Evolutionary conservation across 1,284 basidiomycete species (phyloP), one percentile per base, ranked within the genome.

Genomic region (Sanguinoderma infundibulare): DNA sequence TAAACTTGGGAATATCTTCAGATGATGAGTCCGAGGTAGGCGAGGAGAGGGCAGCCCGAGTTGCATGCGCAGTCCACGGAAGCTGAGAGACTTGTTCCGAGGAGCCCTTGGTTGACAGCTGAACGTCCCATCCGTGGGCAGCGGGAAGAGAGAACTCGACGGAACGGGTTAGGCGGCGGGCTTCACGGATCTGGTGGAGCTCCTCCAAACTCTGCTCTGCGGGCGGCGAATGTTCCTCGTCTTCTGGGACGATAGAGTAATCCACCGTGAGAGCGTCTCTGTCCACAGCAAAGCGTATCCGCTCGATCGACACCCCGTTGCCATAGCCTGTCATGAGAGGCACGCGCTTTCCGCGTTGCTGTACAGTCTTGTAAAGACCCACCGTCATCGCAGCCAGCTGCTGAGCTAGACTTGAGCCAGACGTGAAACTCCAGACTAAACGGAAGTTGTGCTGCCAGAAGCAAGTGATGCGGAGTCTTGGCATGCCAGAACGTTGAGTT

Each of bases 401-500:
- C 67, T 92, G 89, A 62, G 77, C 81, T 34, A 89, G 68, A 55
- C 79, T 81, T 42, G 81, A 78, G 9, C 81, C 79, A 0, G 87
- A 85, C 8, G 86, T 87, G 53, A 95, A 85, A 44, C 87, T 91
- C 94, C 94, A 97, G 14, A 94, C 77, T 0, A 94, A 87, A 64
- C 91, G 90, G n/a, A 98, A 86, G 75, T 98, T 92, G 78, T 98
- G 97, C 69, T 96, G 93, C 94, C 95, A 98, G 74, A 97, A 97
- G 70, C 92, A 94, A 1, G 94, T 96, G 60, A 98, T 86, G 24
- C 92, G 87, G 26, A 95, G 76, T 62, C 74, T 71, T 74, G 66
- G 65, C 62, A 73, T 60, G 77, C 74, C 65, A 81, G 71, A 68
- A 78, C 72, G 56, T 63, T 57, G 59, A 34, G 70, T 69, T 20